A percentile compares a stretch with the other conserved stretches of the same genome.
phyloP scores from a whole-genome alignment of 2,329 filamentous ascomycete species.

The Pseudopithomyces chartarum region DNA sequence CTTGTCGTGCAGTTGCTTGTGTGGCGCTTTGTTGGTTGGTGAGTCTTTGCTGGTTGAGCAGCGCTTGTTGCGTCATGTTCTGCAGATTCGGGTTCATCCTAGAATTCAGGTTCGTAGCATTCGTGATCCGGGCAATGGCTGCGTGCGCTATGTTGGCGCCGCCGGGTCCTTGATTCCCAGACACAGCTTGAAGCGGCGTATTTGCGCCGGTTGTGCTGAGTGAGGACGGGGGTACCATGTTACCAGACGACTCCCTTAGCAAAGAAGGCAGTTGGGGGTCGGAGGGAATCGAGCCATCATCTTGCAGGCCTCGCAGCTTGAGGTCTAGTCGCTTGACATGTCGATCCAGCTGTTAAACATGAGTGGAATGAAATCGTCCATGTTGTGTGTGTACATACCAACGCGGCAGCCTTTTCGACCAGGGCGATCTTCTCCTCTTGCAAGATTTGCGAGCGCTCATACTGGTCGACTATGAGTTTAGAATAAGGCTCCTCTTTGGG shows the following conservation, averaged over 20 bases:
- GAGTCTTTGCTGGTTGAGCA: constrained; percentile 44
- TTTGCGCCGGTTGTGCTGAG: constrained; percentile 50
- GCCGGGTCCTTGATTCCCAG: constrained; percentile 60
- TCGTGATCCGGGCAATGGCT: constrained; percentile 52
- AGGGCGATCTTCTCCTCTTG: constrained; percentile 77
- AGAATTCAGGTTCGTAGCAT: constrained; percentile 38
- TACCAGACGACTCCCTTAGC: constrained; percentile 54
- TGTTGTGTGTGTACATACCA: constrained; percentile 53
- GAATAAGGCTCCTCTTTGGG: constrained; percentile 75
- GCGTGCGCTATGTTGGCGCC: constrained; percentile 58
- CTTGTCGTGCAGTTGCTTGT: constrained; percentile 41
- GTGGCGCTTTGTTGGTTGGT: constrained; percentile 39
- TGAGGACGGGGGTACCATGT: constrained; percentile 55
- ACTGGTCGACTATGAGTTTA: constrained; percentile 70
- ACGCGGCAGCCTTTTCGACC: constrained; percentile 65
- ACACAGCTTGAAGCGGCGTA: constrained; percentile 60
- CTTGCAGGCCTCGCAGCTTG: constrained; percentile 64
- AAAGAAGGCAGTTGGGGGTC: constrained; percentile 66
- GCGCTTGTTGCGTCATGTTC: constrained; percentile 44
- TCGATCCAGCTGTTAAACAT: constrained; percentile 56
- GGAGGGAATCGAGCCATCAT: constrained; percentile 62
- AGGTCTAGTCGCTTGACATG: constrained; percentile 67
- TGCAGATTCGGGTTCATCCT: constrained; percentile 39
- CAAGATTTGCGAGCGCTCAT: constrained; percentile 69
- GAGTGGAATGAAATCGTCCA: constrained; percentile 9